Base-by-base conservation (phyloP, 2,329 filamentous ascomycete genomes). In the Cytospora paraplurivora region DNA sequence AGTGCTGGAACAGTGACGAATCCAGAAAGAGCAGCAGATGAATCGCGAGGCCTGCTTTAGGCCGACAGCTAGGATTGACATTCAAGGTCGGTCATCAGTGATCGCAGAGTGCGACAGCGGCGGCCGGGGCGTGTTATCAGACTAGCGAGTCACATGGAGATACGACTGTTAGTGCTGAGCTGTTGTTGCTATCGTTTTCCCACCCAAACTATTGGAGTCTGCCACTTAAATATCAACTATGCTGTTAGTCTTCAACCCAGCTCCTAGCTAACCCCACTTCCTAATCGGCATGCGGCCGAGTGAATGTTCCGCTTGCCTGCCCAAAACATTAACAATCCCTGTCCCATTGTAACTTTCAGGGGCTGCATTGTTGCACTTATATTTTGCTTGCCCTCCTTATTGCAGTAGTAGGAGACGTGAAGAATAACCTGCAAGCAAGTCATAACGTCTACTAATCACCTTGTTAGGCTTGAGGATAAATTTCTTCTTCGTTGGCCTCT, bases 41-140 rank as follows among this genome's bases (percentile, higher is more conserved):
- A 17, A 52, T 56, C 35, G 15, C 32, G 38, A 53, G 49, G 47
- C 53, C 57, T 49, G 49, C 57, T 59, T 53, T 47, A 37, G 58
- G 17, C 33, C 44, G 44, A 7, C 44, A 21, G n/a, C 44, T 47
- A 47, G 44, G 44, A 47, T 47, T 47, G 44, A 11, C 44, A 47
- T 47, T 47, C 44, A 21, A 21, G 21, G 8, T 19, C 11, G 44
- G 44, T 47, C 44, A 47, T 47, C 44, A 47, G 44, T 47, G 44
- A 47, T 47, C 44, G 21, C 44, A 47, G 44, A 47, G 44, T 47
- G 44, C 44, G 44, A 47, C 44, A 47, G 44, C 44, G 44, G 44
- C 44, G 27, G 27, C 27, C 27, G 27, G 44, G 21, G n/a, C 17
- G n/a, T 21, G 44, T 47, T 47, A 47, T 47, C 44, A 19, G 12